Conservation (phyloP, 2,329 filamentous ascomycete genomes). For the Fusarium guadeloupense region DNA sequence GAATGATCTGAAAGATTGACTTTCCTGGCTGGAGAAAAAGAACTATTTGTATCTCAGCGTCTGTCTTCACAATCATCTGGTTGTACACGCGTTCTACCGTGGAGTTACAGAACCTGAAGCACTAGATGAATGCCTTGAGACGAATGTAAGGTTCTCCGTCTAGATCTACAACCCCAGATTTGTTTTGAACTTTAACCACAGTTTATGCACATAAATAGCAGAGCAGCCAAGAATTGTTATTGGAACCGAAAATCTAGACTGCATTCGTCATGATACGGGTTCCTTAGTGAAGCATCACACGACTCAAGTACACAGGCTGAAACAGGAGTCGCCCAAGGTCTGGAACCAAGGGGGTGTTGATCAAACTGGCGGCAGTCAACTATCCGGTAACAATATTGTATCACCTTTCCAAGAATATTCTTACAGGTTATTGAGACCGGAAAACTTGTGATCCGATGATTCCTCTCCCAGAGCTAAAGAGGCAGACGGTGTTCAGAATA, state of each 20-base stretch:
- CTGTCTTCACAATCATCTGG: not conserved
- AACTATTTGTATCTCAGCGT: constrained; percentile 24
- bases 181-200: constrained; percentile 3
- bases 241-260: not conserved
- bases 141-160: constrained; percentile 15
- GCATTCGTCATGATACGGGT: not conserved
- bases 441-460: not conserved
- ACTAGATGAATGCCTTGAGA: constrained; percentile 20
- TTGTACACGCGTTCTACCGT: not conserved
- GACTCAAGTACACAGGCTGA: constrained; percentile 16
- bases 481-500: no score
- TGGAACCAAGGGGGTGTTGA: constrained; percentile 24
- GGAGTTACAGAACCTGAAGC: constrained; percentile 17
- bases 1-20: constrained; percentile 1
- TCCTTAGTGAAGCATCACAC: constrained; percentile 1
- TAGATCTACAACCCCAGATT: not conserved
- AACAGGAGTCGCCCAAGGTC: constrained; percentile 13
- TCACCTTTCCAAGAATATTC: constrained; percentile 7
- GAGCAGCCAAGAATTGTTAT: not conserved
- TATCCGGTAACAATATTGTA: constrained; percentile 33
- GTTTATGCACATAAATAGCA: constrained; percentile 1
- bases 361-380: constrained; percentile 28
- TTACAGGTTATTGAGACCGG: not conserved
- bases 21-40: not conserved
- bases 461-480: no score